Conservation (phyloP, 2,329 filamentous ascomycete genomes). For the Plenodomus lindquistii region DNA sequence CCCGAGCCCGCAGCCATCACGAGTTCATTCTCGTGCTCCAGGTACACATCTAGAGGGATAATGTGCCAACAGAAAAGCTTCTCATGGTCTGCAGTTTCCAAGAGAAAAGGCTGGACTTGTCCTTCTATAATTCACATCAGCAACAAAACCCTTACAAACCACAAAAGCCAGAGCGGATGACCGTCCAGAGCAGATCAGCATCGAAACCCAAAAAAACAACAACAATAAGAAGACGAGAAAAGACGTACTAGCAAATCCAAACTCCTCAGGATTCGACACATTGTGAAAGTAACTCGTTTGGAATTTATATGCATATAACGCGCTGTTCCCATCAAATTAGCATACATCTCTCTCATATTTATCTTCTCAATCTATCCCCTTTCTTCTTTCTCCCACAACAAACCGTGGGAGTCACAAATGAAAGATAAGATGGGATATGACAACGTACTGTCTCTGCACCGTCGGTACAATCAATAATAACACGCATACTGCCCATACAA, state of each 20-base stretch:
- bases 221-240: neutral
- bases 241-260: conserved; percentile 77
- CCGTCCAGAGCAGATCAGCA: neutral
- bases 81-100: conserved; percentile 75
- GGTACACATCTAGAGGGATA: conserved; percentile 76
- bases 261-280: conserved; percentile 74
- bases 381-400: too few species aligned
- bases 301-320: conserved; percentile 81
- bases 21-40: conserved; percentile 68
- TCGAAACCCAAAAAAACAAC: neutral
- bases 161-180: neutral
- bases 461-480: conserved; percentile 67
- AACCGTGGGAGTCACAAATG: neutral
- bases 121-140: conserved; percentile 59
- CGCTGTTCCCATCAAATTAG: conserved; percentile 54
- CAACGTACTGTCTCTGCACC: conserved; percentile 77
- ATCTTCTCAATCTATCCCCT: neutral
- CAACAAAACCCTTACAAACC: neutral
- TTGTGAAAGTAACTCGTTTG: conserved; percentile 74
- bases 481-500: conserved; percentile 70
- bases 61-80: conserved; percentile 89
- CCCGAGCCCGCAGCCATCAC: conserved; percentile 32
- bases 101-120: conserved; percentile 83
- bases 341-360: neutral
- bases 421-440: neutral